phyloP scores from a whole-genome alignment of 495 filamentous ascomycete genomes.

The Trichoderma gamsii region DNA sequence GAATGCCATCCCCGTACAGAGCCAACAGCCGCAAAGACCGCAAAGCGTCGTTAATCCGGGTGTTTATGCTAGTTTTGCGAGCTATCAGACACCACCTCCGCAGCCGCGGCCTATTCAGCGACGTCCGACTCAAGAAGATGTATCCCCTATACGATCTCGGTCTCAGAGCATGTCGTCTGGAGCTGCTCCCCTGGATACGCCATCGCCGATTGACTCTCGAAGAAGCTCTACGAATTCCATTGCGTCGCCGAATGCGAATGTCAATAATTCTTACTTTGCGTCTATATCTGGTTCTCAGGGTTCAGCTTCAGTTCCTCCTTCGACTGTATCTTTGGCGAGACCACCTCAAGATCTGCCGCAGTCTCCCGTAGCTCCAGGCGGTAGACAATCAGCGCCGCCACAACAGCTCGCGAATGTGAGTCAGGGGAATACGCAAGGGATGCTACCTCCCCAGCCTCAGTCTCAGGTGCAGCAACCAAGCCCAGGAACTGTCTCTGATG shows the following conservation, averaged over 20 bases:
- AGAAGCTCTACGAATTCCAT: neutral
- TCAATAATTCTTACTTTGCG: neutral
- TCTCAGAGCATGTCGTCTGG: conserved; percentile 1
- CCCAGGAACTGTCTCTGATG: neutral
- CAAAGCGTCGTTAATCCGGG: neutral
- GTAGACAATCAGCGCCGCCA: neutral
- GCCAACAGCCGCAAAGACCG: neutral
- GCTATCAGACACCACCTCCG: neutral
- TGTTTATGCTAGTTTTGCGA: conserved; percentile 11
- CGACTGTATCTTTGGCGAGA: neutral
- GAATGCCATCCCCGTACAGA: neutral
- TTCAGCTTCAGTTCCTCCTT: neutral
- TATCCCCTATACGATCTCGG: conserved; percentile 10
- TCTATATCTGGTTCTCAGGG: neutral
- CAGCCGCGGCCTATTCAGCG: conserved; percentile 6
- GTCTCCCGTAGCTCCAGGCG: neutral
- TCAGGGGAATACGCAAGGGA: neutral
- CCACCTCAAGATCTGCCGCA: neutral
- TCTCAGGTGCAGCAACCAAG: neutral
- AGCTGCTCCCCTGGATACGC: neutral
- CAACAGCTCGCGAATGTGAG: neutral
- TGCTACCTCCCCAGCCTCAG: neutral
- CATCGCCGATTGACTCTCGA: neutral
- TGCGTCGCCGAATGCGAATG: neutral
- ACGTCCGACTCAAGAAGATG: neutral